phyloP scores from a whole-genome alignment of 177 flowering plant genomes.

The Vitis hybrid region DNA sequence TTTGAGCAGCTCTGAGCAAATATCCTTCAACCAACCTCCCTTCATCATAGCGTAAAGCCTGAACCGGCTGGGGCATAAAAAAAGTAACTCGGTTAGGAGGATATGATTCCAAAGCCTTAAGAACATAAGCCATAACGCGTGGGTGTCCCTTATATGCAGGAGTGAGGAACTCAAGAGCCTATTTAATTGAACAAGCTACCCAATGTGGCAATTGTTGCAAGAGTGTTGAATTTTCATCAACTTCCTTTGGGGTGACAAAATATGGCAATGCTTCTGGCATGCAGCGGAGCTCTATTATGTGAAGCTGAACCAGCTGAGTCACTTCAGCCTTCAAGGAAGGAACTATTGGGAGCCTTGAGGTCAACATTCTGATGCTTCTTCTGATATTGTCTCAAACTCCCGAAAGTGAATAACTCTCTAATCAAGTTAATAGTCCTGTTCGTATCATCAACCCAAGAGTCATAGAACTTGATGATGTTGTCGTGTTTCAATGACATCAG shows the following conservation, averaged over 20 bases:
- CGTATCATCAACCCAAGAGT: too few relatives aligned
- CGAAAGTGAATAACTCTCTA: too few relatives aligned
- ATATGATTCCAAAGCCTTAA: conserved; percentile 94
- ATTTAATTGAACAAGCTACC: conserved; percentile 97
- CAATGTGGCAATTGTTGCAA: conserved; percentile 96
- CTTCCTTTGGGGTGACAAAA: conserved; percentile 93
- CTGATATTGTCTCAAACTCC: too few relatives aligned
- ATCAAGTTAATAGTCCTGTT: too few relatives aligned
- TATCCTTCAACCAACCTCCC: conserved; percentile 91
- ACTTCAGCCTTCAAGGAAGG: too few relatives aligned
- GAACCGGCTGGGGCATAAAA: conserved; percentile 98
- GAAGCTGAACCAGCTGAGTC: conserved; percentile 35
- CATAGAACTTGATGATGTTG: too few relatives aligned
- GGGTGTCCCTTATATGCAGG: conserved; percentile 95
- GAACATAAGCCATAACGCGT: conserved; percentile 98
- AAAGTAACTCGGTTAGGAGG: conserved; percentile 95
- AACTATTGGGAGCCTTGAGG: too few relatives aligned
- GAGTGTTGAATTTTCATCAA: conserved; percentile 84
- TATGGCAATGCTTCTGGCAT: conserved; percentile 94
- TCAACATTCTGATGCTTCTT: too few relatives aligned
- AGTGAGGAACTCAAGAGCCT: conserved; percentile 92
- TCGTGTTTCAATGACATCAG: too few relatives aligned
- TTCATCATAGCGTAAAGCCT: conserved; percentile 89
- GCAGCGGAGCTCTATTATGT: conserved; percentile 73
- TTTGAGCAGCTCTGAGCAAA: conserved; percentile 41